phyloP scores from a whole-genome alignment of 164 flowering plant genomes.

The Santalum album region DNA sequence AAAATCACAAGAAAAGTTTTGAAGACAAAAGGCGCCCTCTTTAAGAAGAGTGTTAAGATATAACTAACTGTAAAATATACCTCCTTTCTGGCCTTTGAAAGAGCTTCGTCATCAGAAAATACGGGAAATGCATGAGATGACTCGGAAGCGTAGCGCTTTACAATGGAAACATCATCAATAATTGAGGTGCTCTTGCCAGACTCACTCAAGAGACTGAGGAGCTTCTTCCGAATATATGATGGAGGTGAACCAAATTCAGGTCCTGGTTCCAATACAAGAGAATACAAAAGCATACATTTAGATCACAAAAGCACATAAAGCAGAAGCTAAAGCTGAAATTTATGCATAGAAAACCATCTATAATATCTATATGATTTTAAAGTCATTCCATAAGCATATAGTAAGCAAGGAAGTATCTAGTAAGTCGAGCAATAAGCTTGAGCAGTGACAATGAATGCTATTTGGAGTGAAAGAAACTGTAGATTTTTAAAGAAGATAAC shows the following conservation, averaged over 20 bases:
- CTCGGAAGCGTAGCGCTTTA: slow-evolving; percentile 81
- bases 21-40: neutral
- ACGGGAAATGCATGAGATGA: slow-evolving; percentile 78
- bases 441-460: too few relatives aligned
- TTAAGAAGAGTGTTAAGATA: neutral
- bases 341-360: too few relatives aligned
- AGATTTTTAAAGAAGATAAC: too few relatives aligned
- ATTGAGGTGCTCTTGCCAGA: slow-evolving; percentile 62
- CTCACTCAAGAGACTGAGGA: slow-evolving; percentile 68
- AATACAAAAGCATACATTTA: neutral
- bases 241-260: slow-evolving; percentile 84
- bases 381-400: too few relatives aligned
- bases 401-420: too few relatives aligned
- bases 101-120: slow-evolving; percentile 81
- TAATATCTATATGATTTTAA: too few relatives aligned
- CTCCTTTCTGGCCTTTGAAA: slow-evolving; percentile 72
- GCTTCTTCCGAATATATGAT: slow-evolving; percentile 58
- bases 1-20: neutral
- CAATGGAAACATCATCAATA: slow-evolving; percentile 69
- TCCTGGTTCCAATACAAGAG: slow-evolving; percentile 30
- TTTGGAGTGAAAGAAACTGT: too few relatives aligned
- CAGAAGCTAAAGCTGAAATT: too few relatives aligned
- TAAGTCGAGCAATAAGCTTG: too few relatives aligned
- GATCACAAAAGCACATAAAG: neutral
- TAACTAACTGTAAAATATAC: slow-evolving; percentile 20